Conservation (phyloP, 805 yeast species). For the Starmerella ratchasimensis region DNA sequence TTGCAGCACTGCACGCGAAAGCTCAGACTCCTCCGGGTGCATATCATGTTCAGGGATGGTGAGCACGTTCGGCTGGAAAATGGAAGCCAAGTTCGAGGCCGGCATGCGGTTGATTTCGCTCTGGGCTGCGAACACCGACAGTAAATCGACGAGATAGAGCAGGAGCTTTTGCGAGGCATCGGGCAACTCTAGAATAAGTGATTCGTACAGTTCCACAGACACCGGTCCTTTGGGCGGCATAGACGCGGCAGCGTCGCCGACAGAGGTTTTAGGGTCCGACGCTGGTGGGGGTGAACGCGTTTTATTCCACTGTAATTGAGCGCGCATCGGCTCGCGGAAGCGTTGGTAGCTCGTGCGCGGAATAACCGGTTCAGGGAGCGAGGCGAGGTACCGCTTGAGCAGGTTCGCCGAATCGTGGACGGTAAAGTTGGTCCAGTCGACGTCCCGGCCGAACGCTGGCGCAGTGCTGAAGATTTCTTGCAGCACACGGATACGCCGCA, state of each 20-base stretch:
- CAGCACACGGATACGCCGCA: slow-evolving; percentile 71
- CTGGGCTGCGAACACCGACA: slow-evolving; percentile 72
- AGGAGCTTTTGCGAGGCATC: slow-evolving; percentile 66
- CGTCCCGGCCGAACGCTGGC: slow-evolving; percentile 77
- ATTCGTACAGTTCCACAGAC: slow-evolving; percentile 49
- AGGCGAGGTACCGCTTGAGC: slow-evolving; percentile 70
- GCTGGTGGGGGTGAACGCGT: neutral
- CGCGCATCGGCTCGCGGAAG: slow-evolving; percentile 58
- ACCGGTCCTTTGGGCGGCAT: slow-evolving; percentile 2
- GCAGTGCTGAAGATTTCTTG: slow-evolving; percentile 75
- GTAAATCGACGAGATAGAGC: slow-evolving; percentile 71
- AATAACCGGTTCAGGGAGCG: slow-evolving; percentile 82
- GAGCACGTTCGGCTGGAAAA: slow-evolving; percentile 90
- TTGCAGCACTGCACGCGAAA: slow-evolving; percentile 75
- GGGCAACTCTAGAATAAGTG: slow-evolving; percentile 56
- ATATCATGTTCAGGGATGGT: slow-evolving; percentile 88
- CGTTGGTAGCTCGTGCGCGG: slow-evolving; percentile 63
- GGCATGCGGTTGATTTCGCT: slow-evolving; percentile 78
- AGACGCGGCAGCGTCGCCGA: neutral
- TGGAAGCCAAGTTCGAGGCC: slow-evolving; percentile 82
- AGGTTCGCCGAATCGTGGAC: slow-evolving; percentile 95
- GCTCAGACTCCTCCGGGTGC: slow-evolving; percentile 80
- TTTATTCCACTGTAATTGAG: slow-evolving; percentile 40
- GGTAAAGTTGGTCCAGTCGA: slow-evolving; percentile 84
- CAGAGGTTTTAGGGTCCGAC: neutral